Evolutionary conservation across 495 filamentous ascomycete species (phyloP).

Genomic region (Clohesyomyces aquaticus): DNA sequence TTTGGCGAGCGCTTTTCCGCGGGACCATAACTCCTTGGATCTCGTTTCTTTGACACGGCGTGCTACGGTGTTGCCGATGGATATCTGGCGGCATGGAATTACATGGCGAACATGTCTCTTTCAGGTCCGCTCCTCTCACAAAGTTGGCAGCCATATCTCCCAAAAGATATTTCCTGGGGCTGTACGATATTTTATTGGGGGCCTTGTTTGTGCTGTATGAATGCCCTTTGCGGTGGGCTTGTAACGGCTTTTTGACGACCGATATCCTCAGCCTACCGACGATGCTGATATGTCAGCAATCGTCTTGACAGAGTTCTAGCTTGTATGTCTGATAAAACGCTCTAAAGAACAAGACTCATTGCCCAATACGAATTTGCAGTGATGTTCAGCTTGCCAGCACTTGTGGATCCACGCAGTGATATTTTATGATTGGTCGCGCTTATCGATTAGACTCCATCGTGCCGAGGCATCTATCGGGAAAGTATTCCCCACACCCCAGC

Average conservation of each 20-base stretch:
- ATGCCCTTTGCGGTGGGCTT: neutral
- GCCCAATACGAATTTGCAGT: too few species aligned
- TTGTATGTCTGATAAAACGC: too few species aligned
- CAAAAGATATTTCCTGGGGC: neutral
- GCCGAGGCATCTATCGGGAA: conserved; percentile 33
- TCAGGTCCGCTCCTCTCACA: conserved; percentile 1
- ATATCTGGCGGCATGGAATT: neutral
- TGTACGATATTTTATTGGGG: neutral
- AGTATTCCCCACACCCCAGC: conserved; percentile 6
- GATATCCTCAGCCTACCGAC: neutral
- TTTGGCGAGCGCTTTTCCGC: too few species aligned
- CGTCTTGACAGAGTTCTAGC: neutral
- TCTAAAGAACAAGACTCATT: too few species aligned
- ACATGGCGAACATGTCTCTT: neutral
- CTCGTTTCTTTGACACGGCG: too few species aligned
- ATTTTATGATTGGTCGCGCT: neutral
- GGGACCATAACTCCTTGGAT: too few species aligned
- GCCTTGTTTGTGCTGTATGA: neutral
- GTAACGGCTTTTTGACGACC: neutral
- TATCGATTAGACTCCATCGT: conserved; percentile 3
- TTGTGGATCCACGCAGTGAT: too few species aligned
- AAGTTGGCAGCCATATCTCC: neutral
- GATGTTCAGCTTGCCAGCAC: too few species aligned
- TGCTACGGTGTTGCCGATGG: too few species aligned
- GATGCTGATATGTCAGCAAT: neutral